Evolutionary conservation across 1,139 yeast genomes (phyloP).

Genomic region (Candida sp.): DNA sequence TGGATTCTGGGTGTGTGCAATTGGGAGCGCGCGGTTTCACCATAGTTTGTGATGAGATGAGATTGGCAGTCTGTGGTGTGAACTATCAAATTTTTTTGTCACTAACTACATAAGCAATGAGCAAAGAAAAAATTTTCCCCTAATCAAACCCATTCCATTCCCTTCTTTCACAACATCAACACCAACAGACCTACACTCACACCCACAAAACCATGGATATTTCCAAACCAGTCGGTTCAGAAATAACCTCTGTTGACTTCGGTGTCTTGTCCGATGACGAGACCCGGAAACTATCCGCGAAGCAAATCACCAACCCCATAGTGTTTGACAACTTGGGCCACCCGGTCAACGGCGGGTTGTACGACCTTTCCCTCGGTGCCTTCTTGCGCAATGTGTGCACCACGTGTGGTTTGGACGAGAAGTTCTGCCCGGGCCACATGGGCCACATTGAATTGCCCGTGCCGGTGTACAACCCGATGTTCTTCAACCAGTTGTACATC

Average conservation of each 20-base stretch:
- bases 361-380: constrained; percentile 95
- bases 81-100: background rate
- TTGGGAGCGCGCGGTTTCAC: too few relatives aligned
- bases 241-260: constrained; percentile 91
- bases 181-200: too few relatives aligned
- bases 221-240: constrained; percentile 95
- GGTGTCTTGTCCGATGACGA: constrained; percentile 85
- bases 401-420: constrained; percentile 96
- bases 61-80: too few relatives aligned
- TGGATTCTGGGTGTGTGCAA: too few relatives aligned
- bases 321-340: constrained; percentile 97
- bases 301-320: constrained; percentile 93
- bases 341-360: constrained; percentile 92
- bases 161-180: background rate
- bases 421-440: constrained; percentile 97
- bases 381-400: constrained; percentile 87
- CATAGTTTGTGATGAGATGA: background rate
- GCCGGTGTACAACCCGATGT: constrained; percentile 94
- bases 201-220: constrained; percentile 72
- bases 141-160: background rate
- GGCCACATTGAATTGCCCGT: constrained; percentile 98
- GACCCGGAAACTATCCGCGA: constrained; percentile 85
- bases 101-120: background rate
- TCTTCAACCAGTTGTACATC: constrained; percentile 89
- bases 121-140: constrained; percentile 1